A percentile compares a stretch with the other conserved stretches of the same genome.
Conservation (phyloP, 139 green algal genomes). For the Tetradesmus lagerheimii region DNA sequence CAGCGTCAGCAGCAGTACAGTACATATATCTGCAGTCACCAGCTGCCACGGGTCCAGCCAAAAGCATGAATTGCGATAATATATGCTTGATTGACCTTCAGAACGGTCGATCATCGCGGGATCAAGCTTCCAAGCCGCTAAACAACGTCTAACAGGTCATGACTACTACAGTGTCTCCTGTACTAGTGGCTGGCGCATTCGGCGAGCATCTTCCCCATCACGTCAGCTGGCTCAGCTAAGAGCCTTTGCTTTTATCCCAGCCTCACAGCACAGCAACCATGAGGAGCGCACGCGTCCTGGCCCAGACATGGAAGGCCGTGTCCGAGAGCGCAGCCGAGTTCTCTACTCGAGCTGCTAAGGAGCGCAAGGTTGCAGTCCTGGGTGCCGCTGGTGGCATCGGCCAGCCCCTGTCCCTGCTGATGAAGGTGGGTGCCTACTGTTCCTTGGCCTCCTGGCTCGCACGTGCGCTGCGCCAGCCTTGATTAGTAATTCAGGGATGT, state of each 20-base stretch:
- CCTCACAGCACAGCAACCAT: background rate
- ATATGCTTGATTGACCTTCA: background rate
- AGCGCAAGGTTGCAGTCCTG: constrained; percentile 89
- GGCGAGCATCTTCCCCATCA: background rate
- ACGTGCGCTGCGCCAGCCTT: background rate
- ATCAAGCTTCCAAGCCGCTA: background rate
- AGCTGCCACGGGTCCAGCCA: background rate
- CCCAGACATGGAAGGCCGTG: constrained; percentile 23
- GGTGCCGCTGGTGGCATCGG: constrained; percentile 94
- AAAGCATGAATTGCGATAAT: background rate
- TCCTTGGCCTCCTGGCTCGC: background rate
- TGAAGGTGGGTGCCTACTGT: constrained; percentile 81
- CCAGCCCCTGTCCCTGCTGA: constrained; percentile 93
- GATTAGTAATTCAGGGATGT: background rate
- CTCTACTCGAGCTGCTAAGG: constrained; percentile 24
- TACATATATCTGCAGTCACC: background rate
- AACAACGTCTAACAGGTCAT: background rate
- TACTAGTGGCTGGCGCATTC: background rate
- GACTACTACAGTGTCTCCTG: background rate
- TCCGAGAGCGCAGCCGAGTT: constrained; percentile 3
- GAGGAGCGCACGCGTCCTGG: constrained; percentile 27
- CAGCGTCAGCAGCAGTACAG: background rate
- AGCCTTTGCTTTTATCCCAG: background rate
- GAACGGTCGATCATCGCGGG: background rate
- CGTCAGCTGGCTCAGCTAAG: background rate